phyloP scores from a whole-genome alignment of 768 basidiomycete species.

The Mycena maculata region DNA sequence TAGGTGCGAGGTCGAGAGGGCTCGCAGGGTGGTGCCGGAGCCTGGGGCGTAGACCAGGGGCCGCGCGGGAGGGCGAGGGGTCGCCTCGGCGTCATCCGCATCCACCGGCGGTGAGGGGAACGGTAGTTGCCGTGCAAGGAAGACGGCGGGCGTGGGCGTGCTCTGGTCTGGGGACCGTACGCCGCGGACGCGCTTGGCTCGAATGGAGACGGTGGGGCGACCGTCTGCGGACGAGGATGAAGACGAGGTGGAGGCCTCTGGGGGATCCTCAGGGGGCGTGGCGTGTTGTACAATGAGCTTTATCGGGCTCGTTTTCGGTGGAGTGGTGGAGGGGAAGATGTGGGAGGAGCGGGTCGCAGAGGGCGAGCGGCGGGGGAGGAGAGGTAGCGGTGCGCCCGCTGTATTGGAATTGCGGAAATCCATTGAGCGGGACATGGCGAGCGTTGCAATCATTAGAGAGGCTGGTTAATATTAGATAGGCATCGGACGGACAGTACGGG shows the following conservation, averaged over 20 bases:
- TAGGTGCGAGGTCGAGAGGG: slow-evolving; percentile 47
- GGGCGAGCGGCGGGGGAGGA: slow-evolving; percentile 66
- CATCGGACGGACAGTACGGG: not conserved
- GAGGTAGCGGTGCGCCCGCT: slow-evolving; percentile 71
- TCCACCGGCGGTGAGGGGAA: slow-evolving; percentile 20
- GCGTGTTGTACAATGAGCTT: slow-evolving; percentile 43
- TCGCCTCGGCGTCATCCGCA: slow-evolving; percentile 39
- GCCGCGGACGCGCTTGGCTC: slow-evolving; percentile 50
- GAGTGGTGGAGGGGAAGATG: slow-evolving; percentile 37
- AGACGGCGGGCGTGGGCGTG: slow-evolving; percentile 48
- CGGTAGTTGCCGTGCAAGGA: slow-evolving; percentile 35
- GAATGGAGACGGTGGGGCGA: slow-evolving; percentile 49
- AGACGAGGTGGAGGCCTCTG: slow-evolving; percentile 53
- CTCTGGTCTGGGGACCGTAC: slow-evolving; percentile 54
- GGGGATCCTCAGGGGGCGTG: slow-evolving; percentile 42
- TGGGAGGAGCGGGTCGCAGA: slow-evolving; percentile 42
- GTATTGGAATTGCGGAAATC: slow-evolving; percentile 60
- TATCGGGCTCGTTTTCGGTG: slow-evolving; percentile 37
- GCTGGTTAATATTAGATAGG: slow-evolving; percentile 6
- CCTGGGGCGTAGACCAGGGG: slow-evolving; percentile 53
- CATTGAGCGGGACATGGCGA: slow-evolving; percentile 50
- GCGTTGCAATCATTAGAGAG: slow-evolving; percentile 58
- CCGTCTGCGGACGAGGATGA: slow-evolving; percentile 52
- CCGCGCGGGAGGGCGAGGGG: slow-evolving; percentile 44
- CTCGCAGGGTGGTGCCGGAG: slow-evolving; percentile 43